Percentiles rank a stretch among this genome's conserved stretches.
These are phyloP conservation scores for Escallonia rubra DNA, from an alignment of 129 eudicot genomes.

Conservation along the genomic window DNA sequence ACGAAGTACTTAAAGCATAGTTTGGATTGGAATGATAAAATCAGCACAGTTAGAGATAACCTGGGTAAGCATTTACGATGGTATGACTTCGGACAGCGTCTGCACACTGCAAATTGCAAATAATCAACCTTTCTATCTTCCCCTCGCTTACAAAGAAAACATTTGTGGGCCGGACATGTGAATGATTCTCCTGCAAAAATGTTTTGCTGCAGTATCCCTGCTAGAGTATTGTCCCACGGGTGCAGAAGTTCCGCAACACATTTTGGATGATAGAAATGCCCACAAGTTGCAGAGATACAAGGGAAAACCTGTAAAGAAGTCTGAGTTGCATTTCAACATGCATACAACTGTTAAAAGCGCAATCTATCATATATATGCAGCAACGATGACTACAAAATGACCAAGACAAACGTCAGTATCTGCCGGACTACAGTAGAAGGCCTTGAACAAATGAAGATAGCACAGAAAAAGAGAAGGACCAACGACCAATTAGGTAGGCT, in stretches of 20 bases:
- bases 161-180: constrained; percentile 52
- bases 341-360: no score
- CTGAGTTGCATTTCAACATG: no score
- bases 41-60: constrained; percentile 15
- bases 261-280: constrained; percentile 53
- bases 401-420: no score
- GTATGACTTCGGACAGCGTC: constrained; percentile 69
- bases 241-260: constrained; percentile 59
- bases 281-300: constrained; percentile 57
- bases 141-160: constrained; percentile 34
- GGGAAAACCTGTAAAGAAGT: constrained; percentile 39
- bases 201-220: constrained; percentile 24
- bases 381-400: no score
- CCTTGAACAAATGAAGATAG: no score
- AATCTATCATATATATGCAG: no score
- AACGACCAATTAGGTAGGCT: no score
- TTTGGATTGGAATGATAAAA: no score
- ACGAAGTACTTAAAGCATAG: background rate
- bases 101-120: constrained; percentile 57
- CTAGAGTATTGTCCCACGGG: constrained; percentile 17
- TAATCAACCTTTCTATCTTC: constrained; percentile 27
- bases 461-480: no score
- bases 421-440: no score
- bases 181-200: constrained; percentile 48
- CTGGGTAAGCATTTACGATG: constrained; percentile 63